Evolutionary conservation across 352 stramenopile species (phyloP), one percentile per base, ranked within the genome.

Genomic region (Elongisporangium prolatum): DNA sequence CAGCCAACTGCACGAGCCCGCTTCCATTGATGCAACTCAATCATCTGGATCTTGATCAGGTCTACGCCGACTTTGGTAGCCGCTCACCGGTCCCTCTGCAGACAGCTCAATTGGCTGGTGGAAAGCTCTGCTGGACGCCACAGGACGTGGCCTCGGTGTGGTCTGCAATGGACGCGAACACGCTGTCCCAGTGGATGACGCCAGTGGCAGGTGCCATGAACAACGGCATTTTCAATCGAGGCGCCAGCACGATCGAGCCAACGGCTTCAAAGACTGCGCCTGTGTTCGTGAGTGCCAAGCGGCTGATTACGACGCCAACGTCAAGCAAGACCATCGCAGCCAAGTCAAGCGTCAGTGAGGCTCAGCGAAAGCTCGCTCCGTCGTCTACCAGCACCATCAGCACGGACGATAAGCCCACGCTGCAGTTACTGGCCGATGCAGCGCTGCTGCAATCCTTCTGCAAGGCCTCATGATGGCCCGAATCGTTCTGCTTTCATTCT

Each of bases 361-460:
- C 11, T 13, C 34, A 44, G 34, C 34, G 4, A 13, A 55, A 52
- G 16, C 53, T 54, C 3, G 18, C 18, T 7, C 37, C 62, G 28
- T 48, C 57, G 20, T 17, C 40, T 51, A 60, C 53, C 52, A 52
- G 11, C 11, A 17, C 10, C 28, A 58, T 24, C 40, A 54, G 47
- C 60, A 58, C 57, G 20, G 61, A 79, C 22, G 59, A 61, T 4
- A 75, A 85, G 40, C 78, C 78, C 14, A 76, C 71, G 3, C 65
- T 93, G 20, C 77, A 91, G 59, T 72, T 91, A n/a, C 65, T 91
- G 21, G 82, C 82, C 2, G 84, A 91, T 48, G 82, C 82, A 2
- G 82, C 82, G 9, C 64, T 91, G 22, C 63, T 89, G 52, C 79
- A 91, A 52, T 88, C 75, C 4, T 79, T 91, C 44, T 83, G 77